Percentiles rank a stretch among this genome's conserved stretches.
Conservation (phyloP, 2,329 filamentous ascomycete genomes). For the Endothia cerciana region DNA sequence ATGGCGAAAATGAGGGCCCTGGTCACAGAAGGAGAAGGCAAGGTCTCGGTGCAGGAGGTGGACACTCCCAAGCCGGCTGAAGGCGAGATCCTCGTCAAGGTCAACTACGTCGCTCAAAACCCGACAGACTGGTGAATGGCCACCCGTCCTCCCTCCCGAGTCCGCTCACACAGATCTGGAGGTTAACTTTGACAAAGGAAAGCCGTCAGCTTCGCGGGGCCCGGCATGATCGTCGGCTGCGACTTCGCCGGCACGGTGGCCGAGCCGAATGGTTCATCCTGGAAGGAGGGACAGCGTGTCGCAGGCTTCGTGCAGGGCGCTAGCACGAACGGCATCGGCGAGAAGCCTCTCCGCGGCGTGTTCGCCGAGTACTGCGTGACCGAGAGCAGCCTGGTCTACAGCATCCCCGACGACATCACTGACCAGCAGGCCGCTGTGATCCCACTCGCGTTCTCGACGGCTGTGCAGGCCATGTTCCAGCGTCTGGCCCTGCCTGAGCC, state of each 20-base stretch:
- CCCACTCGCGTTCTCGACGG: conserved; percentile 49
- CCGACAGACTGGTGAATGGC: conserved; percentile 39
- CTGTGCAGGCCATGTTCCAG: conserved; percentile 41
- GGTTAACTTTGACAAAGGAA: conserved; percentile 29
- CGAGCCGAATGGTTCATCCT: conserved; percentile 37
- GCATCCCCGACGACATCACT: conserved; percentile 36
- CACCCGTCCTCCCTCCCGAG: not conserved
- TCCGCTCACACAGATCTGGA: not conserved
- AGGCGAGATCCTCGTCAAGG: conserved; percentile 41
- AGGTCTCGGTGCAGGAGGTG: conserved; percentile 38
- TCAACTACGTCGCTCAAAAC: conserved; percentile 40
- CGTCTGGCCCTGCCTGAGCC: conserved; percentile 39
- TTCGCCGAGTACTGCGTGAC: conserved; percentile 38
- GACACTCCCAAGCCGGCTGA: conserved; percentile 36
- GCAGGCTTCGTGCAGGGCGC: conserved; percentile 40
- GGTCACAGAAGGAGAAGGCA: conserved; percentile 40
- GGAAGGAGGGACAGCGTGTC: conserved; percentile 39
- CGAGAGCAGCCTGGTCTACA: conserved; percentile 36
- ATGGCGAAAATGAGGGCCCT: conserved; percentile 39
- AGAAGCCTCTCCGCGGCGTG: conserved; percentile 32
- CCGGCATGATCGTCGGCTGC: conserved; percentile 39
- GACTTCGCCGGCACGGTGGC: conserved; percentile 41
- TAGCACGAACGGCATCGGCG: conserved; percentile 25
- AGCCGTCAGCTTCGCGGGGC: conserved; percentile 25
- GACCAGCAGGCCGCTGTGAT: conserved; percentile 36